These are phyloP conservation scores for Cupressus sempervirens DNA, from an alignment of 75 land plant genomes.

Conservation along the genomic window DNA sequence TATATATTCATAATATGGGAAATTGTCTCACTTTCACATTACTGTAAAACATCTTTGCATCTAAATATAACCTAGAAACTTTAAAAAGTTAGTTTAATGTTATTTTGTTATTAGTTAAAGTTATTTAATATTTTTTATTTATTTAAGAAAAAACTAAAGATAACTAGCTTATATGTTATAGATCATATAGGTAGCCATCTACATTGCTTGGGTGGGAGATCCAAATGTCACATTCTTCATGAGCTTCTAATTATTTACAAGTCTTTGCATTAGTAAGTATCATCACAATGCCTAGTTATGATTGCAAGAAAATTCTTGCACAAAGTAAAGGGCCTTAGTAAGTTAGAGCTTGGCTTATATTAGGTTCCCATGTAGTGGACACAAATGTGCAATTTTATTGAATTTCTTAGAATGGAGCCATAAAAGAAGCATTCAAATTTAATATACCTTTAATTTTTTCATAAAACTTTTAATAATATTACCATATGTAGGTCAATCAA, in stretches of 20 bases:
- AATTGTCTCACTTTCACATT: too few relatives aligned
- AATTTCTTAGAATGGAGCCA: constrained; percentile 57
- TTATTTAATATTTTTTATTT: too few relatives aligned
- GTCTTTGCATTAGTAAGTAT: constrained; percentile 36
- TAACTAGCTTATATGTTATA: too few relatives aligned
- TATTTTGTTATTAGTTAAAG: too few relatives aligned
- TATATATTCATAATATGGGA: too few relatives aligned
- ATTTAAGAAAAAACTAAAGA: too few relatives aligned
- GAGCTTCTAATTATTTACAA: constrained; percentile 36
- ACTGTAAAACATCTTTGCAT: too few relatives aligned
- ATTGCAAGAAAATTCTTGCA: constrained; percentile 28
- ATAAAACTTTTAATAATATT: constrained; percentile 28
- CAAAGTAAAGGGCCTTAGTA: constrained; percentile 33
- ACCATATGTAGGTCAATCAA: constrained; percentile 43
- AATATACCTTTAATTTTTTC: constrained; percentile 16
- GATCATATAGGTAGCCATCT: background rate
- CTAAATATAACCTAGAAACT: too few relatives aligned
- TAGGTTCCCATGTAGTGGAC: constrained; percentile 38
- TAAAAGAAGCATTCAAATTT: constrained; percentile 27
- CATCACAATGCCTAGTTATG: constrained; percentile 26
- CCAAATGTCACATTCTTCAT: constrained; percentile 56
- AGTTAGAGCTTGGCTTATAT: constrained; percentile 15
- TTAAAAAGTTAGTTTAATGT: too few relatives aligned
- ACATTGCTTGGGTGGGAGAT: constrained; percentile 52
- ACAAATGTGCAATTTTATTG: constrained; percentile 61